Base-by-base conservation (phyloP, 106 monocot genomes). In the Dioscorea zingiberensis region DNA sequence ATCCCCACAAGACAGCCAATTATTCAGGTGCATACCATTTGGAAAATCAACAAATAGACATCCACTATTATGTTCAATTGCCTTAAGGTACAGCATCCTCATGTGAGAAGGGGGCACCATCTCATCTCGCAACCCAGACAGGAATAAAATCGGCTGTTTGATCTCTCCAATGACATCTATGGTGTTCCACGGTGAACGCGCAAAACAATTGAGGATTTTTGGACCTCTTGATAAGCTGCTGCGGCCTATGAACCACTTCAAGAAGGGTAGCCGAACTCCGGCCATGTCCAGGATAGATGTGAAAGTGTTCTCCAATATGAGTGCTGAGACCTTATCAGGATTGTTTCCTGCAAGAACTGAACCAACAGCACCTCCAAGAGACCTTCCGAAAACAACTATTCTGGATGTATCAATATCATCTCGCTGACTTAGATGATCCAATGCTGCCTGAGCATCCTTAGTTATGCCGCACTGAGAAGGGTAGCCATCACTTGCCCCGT, bases 241-340 rank as follows among this genome's bases (percentile, higher is more conserved):
- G n/a, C n/a, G n/a, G 54, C 95, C 88, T 55, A 98, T 76, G 72
- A 98, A 92, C 76, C 83, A 88, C 67, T 71, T 89, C 32, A 98
- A 62, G 61, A 98, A 89, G 11, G 97, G 97, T 19, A 98, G 69
- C 80, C 92, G 68, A 67, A 98, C 63, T 48, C 81, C 86, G 73
- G 97, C 92, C 97, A 98, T 92, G 73, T 98, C 97, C 67, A 84
- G 72, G 72, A 98, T 88, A 16, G 97, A 98, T 55, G 97, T 98
- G 73, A 98, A 98, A 28, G 97, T 98, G 61, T 98, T 98, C 69
- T 98, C 97, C 75, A 98, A 63, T 70, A 98, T 89, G 48, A 98
- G 63, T 58, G 81, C 88, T 76, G 92, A 83, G 58, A 98, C 83
- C 85, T 92, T 84, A 44, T 92, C 82, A 38, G 97, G 92, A 78